These are phyloP conservation scores for Fistulina hepatica DNA, from an alignment of 1,284 basidiomycete genomes.

Conservation along the genomic window DNA sequence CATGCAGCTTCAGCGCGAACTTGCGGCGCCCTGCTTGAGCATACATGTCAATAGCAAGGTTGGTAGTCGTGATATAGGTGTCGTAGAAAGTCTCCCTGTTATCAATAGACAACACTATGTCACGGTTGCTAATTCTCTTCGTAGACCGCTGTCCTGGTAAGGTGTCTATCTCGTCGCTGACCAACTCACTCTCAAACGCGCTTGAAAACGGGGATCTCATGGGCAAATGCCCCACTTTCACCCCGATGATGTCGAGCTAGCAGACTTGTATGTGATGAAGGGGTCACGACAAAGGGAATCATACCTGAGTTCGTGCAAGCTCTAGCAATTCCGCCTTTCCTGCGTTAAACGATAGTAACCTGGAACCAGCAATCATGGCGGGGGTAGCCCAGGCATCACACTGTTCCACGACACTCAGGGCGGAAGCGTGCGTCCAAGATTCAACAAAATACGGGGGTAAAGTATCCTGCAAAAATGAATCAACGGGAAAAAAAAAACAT, in stretches of 20 bases:
- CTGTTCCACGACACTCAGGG: slow-evolving; percentile 77
- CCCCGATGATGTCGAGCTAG: slow-evolving; percentile 77
- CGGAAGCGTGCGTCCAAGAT: slow-evolving; percentile 90
- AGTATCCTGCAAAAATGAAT: slow-evolving; percentile 34
- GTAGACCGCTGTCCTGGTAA: too few relatives aligned
- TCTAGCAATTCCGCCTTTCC: slow-evolving; percentile 77
- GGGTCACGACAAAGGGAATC: slow-evolving; percentile 8
- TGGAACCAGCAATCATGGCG: slow-evolving; percentile 32
- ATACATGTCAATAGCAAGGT: slow-evolving; percentile 76
- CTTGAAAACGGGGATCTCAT: slow-evolving; percentile 60
- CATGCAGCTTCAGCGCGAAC: slow-evolving; percentile 76
- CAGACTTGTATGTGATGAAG: slow-evolving; percentile 7
- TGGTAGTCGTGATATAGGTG: slow-evolving; percentile 63
- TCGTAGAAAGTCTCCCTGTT: slow-evolving; percentile 58
- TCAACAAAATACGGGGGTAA: slow-evolving; percentile 81
- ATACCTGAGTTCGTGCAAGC: slow-evolving; percentile 70
- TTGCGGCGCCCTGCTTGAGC: slow-evolving; percentile 71
- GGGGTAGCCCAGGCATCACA: slow-evolving; percentile 66
- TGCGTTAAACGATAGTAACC: slow-evolving; percentile 44
- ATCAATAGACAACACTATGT: slow-evolving; percentile 52
- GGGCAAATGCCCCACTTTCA: slow-evolving; percentile 64
- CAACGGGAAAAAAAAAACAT: slow-evolving; percentile 9
- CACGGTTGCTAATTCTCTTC: slow-evolving; percentile 45
- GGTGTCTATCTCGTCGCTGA: slow-evolving; percentile 17
- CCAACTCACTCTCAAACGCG: slow-evolving; percentile 16